Evolutionary conservation across 2,329 filamentous ascomycete genomes (phyloP), one percentile per base, ranked within the genome.

Genomic region (Aspergillus brasiliensis): DNA sequence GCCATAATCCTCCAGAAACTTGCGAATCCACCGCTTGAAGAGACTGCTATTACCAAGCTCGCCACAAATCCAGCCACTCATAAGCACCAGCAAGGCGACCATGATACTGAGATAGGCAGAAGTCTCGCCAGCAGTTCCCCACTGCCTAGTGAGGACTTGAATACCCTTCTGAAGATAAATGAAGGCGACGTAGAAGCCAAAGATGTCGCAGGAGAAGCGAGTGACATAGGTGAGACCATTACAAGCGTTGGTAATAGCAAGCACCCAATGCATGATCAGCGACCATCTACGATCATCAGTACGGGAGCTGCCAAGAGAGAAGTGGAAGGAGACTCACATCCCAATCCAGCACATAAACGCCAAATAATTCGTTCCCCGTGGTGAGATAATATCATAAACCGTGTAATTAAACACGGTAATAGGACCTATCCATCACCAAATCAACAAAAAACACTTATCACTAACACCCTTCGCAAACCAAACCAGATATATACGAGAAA

Each of bases 351-450:
- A 89, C 92, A 96, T 96, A 74, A 97, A 97, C 6, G 88, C 86
- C 57, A 96, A 86, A 72, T 94, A 96, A 71, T 93, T 88, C 5
- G 89, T 90, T 1, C 90, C 91, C 0, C 87, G 87, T 1, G 90
- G 88, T 1, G 83, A 80, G 72, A 97, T 91, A 65, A 97, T 96
- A 74, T 95, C 89, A 78, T 93, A 96, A 2, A 96, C 91, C 3
- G 92, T 97, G 72, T 96, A 96, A 73, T 96, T 96, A 73, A 96
- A 96, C 27, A 96, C 91, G 15, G 92, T 96, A 59, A 97, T 96
- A 3, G 92, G 92, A n/a, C 87, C 87, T 85, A 42, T 15, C 13
- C 48, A 51, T 19, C 5, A 19, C 7, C 8, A 28, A 8, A 7
- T 13, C 5, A 40, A 8, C 8, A 48, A 48, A 6, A 2, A 48